Base-by-base conservation (phyloP, 2,329 filamentous ascomycete species). In the Penicillium fuscoglaucum region DNA sequence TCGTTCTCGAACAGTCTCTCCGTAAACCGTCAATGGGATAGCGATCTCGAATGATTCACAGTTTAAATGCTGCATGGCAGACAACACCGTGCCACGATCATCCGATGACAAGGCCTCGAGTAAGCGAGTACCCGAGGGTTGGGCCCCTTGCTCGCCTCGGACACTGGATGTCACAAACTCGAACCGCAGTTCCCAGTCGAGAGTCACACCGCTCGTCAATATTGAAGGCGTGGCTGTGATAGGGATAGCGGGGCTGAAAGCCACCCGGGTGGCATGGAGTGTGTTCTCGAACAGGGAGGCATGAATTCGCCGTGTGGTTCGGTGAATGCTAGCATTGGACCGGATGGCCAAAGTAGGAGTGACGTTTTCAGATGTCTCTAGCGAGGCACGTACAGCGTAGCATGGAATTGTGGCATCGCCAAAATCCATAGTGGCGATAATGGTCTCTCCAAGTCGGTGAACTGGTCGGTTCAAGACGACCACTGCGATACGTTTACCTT, bases 31-130 rank as follows among this genome's bases (percentile, higher is more conserved):
- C 63, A 97, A 78, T 28, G 92, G 92, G 46, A 96, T 91, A 35
- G 87, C 86, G 46, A 96, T 90, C 74, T 96, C 92, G 75, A 96
- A 96, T 68, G 90, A 96, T 78, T 96, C 92, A 67, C 91, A 93
- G 9, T 87, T 83, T 52, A 96, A 69, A 62, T 87, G 86, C 77
- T 96, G 90, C 51, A 89, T 85, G 0, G 90, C 90, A 17, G 91
- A 90, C 52, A 93, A 80, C 15, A 95, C 84, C 0, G 87, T 84
- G 2, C 91, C 91, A 43, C 91, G 82, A 64, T 96, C 90, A 70
- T 96, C 91, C 51, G 85, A 84, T 7, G 87, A 87, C 12, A 95
- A 84, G 67, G 90, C 86, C 71, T 96, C 93, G 41, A 96, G 76
- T n/a, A 96, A 74, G 4, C 83, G 82, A 55, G 67, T 68, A 13